These are phyloP conservation scores for Saksenaea vasiformis DNA, from an alignment of 371 early-diverging fungal species.

Conservation along the genomic window DNA sequence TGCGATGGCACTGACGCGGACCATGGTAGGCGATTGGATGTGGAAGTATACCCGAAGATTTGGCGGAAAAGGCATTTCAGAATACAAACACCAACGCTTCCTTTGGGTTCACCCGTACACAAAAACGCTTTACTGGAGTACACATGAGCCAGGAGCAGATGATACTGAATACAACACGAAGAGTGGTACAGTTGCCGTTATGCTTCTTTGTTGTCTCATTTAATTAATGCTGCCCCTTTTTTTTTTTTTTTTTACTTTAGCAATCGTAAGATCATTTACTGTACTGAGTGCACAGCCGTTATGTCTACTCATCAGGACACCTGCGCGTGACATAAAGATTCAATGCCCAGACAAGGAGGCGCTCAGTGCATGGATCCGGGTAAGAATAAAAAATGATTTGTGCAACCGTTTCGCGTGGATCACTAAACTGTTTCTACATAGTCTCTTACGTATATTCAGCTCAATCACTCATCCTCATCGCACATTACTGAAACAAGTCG, in stretches of 20 bases:
- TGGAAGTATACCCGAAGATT: constrained; percentile 69
- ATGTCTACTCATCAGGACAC: constrained; percentile 16
- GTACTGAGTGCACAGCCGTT: constrained; percentile 2
- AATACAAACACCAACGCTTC: constrained; percentile 68
- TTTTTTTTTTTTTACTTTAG: background rate
- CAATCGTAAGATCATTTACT: background rate
- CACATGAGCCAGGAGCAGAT: constrained; percentile 61
- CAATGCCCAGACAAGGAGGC: constrained; percentile 18
- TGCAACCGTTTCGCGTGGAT: background rate
- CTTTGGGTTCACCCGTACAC: constrained; percentile 87
- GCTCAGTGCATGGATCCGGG: constrained; percentile 22
- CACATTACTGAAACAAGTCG: background rate
- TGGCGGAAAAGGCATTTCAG: constrained; percentile 55
- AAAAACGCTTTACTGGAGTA: constrained; percentile 77
- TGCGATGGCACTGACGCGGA: constrained; percentile 55
- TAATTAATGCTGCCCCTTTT: constrained; percentile 6
- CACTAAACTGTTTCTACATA: background rate
- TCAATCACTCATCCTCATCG: background rate
- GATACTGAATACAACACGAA: constrained; percentile 47
- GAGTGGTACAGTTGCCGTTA: constrained; percentile 42
- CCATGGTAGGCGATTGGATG: constrained; percentile 80
- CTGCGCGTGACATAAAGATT: constrained; percentile 16
- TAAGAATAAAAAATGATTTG: background rate
- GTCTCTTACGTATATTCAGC: background rate
- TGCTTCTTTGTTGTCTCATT: constrained; percentile 21